Conservation (phyloP, 306 rosid species). For the Sindora glabra region DNA sequence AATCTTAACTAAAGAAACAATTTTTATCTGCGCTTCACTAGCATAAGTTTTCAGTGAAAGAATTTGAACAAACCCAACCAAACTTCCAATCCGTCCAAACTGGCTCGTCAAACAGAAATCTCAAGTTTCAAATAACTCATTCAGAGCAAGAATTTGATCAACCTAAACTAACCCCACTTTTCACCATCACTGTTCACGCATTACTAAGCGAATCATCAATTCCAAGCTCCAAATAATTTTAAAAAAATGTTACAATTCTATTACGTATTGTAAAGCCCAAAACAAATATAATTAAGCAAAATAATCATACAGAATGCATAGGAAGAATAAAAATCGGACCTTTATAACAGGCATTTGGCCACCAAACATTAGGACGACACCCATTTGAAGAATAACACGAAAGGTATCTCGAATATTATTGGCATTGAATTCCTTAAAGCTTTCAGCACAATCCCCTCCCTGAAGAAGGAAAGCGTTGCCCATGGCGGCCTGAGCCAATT, state of each 20-base stretch:
- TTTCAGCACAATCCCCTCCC: slow-evolving; percentile 68
- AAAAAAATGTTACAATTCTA: neutral
- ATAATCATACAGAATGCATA: neutral
- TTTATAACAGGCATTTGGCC: slow-evolving; percentile 46
- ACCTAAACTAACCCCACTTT: neutral
- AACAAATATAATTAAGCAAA: neutral
- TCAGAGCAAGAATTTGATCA: neutral
- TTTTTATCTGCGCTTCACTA: neutral
- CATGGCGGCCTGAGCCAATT: slow-evolving; percentile 31
- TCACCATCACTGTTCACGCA: neutral
- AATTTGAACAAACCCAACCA: neutral
- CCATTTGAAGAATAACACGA: slow-evolving; percentile 41
- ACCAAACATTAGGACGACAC: slow-evolving; percentile 43
- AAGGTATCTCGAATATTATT: slow-evolving; percentile 43
- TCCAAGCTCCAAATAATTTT: neutral
- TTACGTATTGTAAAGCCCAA: neutral
- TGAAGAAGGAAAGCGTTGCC: slow-evolving; percentile 39
- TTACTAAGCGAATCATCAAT: neutral
- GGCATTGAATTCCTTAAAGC: slow-evolving; percentile 75
- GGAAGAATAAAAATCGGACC: slow-evolving; percentile 1
- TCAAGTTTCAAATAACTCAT: neutral
- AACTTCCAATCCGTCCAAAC: neutral
- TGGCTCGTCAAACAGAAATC: neutral
- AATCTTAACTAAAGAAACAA: neutral
- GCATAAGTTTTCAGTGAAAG: neutral